Base-by-base conservation (phyloP, 352 stramenopile genomes). In the Phytophthora fragariae region DNA sequence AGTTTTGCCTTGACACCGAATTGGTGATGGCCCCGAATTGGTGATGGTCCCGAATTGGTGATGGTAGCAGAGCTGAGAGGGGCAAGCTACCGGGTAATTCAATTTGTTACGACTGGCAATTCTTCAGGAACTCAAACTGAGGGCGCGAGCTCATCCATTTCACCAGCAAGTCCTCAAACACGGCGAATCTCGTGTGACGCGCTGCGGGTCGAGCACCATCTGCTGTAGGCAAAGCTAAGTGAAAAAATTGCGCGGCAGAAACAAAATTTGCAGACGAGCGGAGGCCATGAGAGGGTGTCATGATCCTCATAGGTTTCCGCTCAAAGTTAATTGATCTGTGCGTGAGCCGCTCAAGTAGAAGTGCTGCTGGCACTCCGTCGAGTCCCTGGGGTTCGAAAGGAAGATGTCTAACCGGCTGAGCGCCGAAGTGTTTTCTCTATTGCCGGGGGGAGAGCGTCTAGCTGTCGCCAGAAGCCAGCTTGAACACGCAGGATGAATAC, bases 111-210 rank as follows among this genome's bases (percentile, higher is more conserved):
- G 39, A n/a, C 6, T 47, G 39, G 39, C 39, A 47, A 47, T 47
- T n/a, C 39, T 47, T 60, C 54, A 60, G 54, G 31, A 31, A 29
- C 54, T 60, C 33, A 29, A 49, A n/a, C 29, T 47, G 17, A n/a
- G 12, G 14, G 12, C 29, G 31, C 3, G 5, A 31, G 12, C n/a
- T 9, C 56, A 31, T 46, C 44, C 27, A 54, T 59, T 60, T 60
- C 24, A 49, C 27, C 46, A 54, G 11, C 6, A 56, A 49, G 39
- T 49, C 62, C 62, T 60, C 65, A 72, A 72, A 72, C 47, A 72
- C 65, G 46, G 35, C 47, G 41, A 54, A 37, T 62, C 56, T 39
- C 33, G 61, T n/a, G 46, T 73, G 62, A 71, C 47, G 55, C 35
- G 37, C 35, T 62, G 47, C 27, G 68, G 46, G 29, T 75, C 68